Evolutionary conservation across 2,329 filamentous ascomycete species (phyloP).

Genomic region (Scopulariopsis brevicaulis): DNA sequence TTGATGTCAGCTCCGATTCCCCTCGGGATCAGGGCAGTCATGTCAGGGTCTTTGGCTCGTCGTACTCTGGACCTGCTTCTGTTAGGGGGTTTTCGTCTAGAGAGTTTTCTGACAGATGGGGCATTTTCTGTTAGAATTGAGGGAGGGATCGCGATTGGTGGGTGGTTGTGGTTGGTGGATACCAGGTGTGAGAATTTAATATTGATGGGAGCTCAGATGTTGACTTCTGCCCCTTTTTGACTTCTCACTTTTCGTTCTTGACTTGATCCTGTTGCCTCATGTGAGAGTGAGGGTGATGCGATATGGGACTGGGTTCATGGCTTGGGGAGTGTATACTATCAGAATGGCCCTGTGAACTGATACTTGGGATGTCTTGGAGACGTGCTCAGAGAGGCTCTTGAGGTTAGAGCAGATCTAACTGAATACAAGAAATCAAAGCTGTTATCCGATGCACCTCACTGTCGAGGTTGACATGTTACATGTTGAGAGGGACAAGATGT

Average conservation of each 20-base stretch:
- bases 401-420: background rate
- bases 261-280: background rate
- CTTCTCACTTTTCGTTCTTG: background rate
- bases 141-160: background rate
- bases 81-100: background rate
- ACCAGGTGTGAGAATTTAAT: background rate
- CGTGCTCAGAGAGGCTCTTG: background rate
- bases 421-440: background rate
- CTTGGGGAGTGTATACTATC: background rate
- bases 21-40: background rate
- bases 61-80: background rate
- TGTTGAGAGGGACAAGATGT: no score
- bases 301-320: background rate
- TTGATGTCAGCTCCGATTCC: background rate
- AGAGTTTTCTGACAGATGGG: background rate
- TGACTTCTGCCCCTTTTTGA: slow-evolving; percentile 3
- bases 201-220: background rate
- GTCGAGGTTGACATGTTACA: background rate
- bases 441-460: background rate
- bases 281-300: background rate
- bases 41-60: background rate
- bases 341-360: background rate
- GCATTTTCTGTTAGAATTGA: background rate
- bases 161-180: background rate
- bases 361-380: background rate